Evolutionary conservation across 164 flowering plant genomes (phyloP), one percentile per base, ranked within the genome.

Genomic region (Berberis vulgaris): DNA sequence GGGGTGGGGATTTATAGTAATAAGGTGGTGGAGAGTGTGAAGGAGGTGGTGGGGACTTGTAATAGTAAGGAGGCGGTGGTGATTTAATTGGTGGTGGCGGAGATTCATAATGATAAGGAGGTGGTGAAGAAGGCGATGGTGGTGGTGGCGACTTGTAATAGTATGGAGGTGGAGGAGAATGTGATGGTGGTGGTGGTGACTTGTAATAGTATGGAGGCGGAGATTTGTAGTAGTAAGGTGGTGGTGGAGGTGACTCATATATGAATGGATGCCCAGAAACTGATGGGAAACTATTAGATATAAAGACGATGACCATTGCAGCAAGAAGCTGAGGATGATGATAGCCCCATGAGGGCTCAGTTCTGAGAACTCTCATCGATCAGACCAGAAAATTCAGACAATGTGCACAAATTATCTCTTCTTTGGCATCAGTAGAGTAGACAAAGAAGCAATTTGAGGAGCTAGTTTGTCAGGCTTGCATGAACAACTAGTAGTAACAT

Each of bases 151-250:
- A 74, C 38, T 69, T 74, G 68, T 76, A 78, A 45, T 68, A 49
- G 53, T 78, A 78, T 1, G 78, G 77, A 38, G 79, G 77, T 5
- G 77, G 76, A 5, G 80, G 84, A 3, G 80, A 64, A 0, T 45
- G 42, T 0, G 50, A 4, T 0, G 82, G 84, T 7, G 85, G 82
- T 2, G 85, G 85, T 44, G 85, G 85, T 9, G 85, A 79, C n/a
- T 63, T 69, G 65, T 79, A 76, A 41, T 66, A 13, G 49, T 81
- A 81, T 0, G 78, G 82, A n/a, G 78, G 80, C 6, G 82, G 82
- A 0, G 77, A 76, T 7, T 68, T 71, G 49, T 63, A 65, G 11
- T 8, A 5, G 1, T 64, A 54, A n/a, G 59, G 62, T 44, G 62
- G 62, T 44, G 62, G 67, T 0, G 76, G 72, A 2, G 76, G 76